Evolutionary conservation across 2,329 filamentous ascomycete species (phyloP).

Genomic region (Blastomyces emzantsi): DNA sequence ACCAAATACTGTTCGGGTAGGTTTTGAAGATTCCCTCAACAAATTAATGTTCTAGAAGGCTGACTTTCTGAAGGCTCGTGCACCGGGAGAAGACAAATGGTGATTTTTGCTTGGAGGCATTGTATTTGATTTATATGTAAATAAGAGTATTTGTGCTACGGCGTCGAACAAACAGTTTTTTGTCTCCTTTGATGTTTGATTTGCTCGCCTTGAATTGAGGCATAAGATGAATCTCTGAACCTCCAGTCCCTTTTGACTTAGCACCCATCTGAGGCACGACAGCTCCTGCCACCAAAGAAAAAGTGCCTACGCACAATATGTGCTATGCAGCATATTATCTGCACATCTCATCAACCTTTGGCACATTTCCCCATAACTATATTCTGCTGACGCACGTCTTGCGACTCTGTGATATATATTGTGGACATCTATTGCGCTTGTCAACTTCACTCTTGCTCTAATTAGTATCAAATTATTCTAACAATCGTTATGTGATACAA

Average conservation of each 20-base stretch:
- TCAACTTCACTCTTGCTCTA: not conserved
- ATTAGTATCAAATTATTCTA: not conserved
- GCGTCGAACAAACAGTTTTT: conserved; percentile 22
- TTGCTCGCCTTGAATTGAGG: conserved; percentile 14
- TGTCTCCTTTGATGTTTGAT: conserved; percentile 6
- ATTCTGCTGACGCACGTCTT: not conserved
- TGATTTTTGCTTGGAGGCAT: not conserved
- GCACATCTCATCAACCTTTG: not conserved
- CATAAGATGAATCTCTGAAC: not conserved
- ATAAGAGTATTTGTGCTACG: conserved; percentile 28
- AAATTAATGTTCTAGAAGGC: not conserved
- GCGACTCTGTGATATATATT: no score
- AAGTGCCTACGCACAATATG: not conserved
- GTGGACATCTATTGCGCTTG: not conserved
- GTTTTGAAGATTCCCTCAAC: conserved; percentile 26
- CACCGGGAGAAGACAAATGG: conserved; percentile 23
- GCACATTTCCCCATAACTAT: not conserved
- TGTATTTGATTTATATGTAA: conserved; percentile 21
- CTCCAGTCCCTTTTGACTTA: not conserved
- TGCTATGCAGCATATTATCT: not conserved
- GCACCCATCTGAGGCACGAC: not conserved
- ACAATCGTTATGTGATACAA: not conserved
- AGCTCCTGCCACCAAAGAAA: not conserved
- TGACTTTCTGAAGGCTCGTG: conserved; percentile 28
- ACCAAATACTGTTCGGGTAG: conserved; percentile 55